Percentiles rank a stretch among this genome's conserved stretches.
These are phyloP conservation scores for Brassica nigra DNA, from an alignment of 345 rosid species.

Conservation along the genomic window DNA sequence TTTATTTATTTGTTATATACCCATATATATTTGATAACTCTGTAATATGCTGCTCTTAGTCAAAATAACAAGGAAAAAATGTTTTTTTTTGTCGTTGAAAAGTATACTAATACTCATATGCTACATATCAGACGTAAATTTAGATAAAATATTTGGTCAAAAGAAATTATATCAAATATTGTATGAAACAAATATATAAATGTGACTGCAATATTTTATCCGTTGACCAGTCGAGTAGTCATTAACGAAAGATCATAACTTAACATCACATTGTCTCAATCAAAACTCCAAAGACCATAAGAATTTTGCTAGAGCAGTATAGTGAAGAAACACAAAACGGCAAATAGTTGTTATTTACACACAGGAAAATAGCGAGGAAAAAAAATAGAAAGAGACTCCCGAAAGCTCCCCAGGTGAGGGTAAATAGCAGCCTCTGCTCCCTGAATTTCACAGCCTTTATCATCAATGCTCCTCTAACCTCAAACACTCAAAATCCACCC, in stretches of 20 bases:
- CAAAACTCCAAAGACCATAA: slow-evolving; percentile 35
- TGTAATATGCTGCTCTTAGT: not conserved
- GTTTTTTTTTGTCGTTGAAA: not conserved
- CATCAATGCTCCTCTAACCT: slow-evolving; percentile 43
- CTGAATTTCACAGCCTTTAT: slow-evolving; percentile 46
- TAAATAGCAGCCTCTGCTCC: slow-evolving; percentile 36
- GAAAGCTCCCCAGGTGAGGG: slow-evolving; percentile 43
- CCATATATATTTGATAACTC: too few species aligned
- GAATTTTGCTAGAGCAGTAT: slow-evolving; percentile 26
- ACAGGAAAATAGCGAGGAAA: not conserved
- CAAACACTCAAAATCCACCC: slow-evolving; percentile 43
- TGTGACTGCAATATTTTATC: slow-evolving; percentile 13
- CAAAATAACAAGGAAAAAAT: not conserved
- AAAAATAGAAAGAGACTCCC: slow-evolving; percentile 33
- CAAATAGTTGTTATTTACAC: slow-evolving; percentile 31
- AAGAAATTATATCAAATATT: not conserved
- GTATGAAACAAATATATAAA: not conserved
- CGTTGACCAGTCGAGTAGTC: slow-evolving; percentile 38
- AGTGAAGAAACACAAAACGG: slow-evolving; percentile 33
- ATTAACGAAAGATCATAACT: slow-evolving; percentile 42
- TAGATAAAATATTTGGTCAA: not conserved
- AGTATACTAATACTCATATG: not conserved
- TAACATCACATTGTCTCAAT: slow-evolving; percentile 42
- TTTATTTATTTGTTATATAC: too few species aligned
- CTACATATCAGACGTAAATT: not conserved